Conservation (phyloP, 73 alveolate genomes). For the Paraurostyla sp. region DNA sequence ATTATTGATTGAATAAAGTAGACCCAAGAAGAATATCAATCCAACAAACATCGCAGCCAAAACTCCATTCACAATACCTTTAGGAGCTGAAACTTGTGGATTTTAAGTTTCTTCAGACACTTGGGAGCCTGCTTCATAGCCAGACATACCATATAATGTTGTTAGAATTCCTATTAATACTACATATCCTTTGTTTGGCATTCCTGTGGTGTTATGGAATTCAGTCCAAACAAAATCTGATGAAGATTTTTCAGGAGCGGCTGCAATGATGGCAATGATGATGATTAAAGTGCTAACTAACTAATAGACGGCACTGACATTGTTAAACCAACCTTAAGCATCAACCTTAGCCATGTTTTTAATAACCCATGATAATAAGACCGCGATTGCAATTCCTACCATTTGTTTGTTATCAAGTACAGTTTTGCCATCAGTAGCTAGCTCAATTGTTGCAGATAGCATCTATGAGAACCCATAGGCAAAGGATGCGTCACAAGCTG, state of each 20-base stretch:
- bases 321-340: constrained; percentile 31
- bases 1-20: not conserved
- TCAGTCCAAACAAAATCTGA: not conserved
- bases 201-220: not conserved
- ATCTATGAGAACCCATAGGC: constrained; percentile 40
- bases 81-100: not conserved
- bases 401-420: not conserved
- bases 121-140: constrained; percentile 34
- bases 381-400: not conserved
- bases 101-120: constrained; percentile 26
- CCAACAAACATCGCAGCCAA: too few relatives aligned
- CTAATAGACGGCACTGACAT: constrained; percentile 11
- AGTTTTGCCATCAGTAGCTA: not conserved
- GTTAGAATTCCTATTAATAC: constrained; percentile 1
- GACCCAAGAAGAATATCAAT: not conserved
- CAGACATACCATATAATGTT: not conserved
- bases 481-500: not conserved
- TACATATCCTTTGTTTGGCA: not conserved
- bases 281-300: not conserved
- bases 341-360: not conserved
- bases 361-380: not conserved
- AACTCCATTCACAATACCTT: not conserved
- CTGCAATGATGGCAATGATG: not conserved
- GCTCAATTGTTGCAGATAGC: not conserved
- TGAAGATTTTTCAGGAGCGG: not conserved